Conservation (phyloP, 2,329 filamentous ascomycete genomes). For the Elsinoe necatrix region DNA sequence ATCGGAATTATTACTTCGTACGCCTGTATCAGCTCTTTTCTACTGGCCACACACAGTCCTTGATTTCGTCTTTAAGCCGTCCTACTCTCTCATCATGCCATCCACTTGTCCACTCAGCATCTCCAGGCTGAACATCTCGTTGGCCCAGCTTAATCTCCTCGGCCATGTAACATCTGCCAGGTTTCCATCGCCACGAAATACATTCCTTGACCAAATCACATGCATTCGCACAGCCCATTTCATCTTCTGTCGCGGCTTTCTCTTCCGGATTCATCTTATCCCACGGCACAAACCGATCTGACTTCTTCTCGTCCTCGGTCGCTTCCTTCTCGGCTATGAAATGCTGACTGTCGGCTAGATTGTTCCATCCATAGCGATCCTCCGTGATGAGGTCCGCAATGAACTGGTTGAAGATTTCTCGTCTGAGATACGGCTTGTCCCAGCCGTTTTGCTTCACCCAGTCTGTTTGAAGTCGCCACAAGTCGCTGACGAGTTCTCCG, state of each 20-base stretch:
- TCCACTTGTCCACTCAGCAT: constrained; percentile 26
- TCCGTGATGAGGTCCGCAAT: constrained; percentile 25
- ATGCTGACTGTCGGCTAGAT: constrained; percentile 26
- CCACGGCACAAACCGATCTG: constrained; percentile 1
- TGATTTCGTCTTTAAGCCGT: neutral
- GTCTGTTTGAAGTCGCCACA: constrained; percentile 27
- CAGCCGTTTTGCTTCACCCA: constrained; percentile 22
- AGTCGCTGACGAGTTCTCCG: constrained; percentile 23
- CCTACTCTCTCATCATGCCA: constrained; percentile 25
- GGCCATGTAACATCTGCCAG: constrained; percentile 28
- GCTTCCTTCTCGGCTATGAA: constrained; percentile 20
- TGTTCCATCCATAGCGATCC: constrained; percentile 29
- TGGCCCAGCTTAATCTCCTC: constrained; percentile 27
- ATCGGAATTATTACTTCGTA: too few species aligned
- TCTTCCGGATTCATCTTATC: constrained; percentile 18
- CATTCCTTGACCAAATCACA: constrained; percentile 24
- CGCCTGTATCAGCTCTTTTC: neutral
- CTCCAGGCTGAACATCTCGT: constrained; percentile 24
- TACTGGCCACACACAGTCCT: neutral
- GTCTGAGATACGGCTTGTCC: constrained; percentile 27
- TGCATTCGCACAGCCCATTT: constrained; percentile 21
- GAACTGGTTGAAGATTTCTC: constrained; percentile 29
- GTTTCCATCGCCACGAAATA: constrained; percentile 30
- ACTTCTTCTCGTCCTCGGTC: constrained; percentile 17
- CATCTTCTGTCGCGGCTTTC: constrained; percentile 16